Percentiles rank a stretch among this genome's conserved stretches.
Conservation (phyloP, 257 asterid species). For the Thymus quinquecostatus region DNA sequence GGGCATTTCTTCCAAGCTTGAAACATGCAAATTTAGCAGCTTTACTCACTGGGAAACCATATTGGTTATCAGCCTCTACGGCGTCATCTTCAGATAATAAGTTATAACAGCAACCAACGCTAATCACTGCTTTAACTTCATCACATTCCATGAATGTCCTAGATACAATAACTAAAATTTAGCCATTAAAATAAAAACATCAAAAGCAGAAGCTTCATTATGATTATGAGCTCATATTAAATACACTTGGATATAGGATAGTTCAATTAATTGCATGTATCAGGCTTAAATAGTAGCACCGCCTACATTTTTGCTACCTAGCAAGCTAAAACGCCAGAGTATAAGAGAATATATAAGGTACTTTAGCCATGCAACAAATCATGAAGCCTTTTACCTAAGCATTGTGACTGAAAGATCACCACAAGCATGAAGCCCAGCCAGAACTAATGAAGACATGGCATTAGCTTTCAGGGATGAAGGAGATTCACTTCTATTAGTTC, state of each 20-base stretch:
- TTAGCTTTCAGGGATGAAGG: conserved; percentile 32
- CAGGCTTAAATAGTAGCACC: conserved; percentile 19
- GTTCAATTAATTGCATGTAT: conserved; percentile 4
- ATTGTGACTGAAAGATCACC: conserved; percentile 96
- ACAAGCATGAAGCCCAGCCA: conserved; percentile 98
- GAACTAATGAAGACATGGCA: conserved; percentile 55
- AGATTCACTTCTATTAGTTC: conserved; percentile 30
- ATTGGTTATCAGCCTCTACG: conserved; percentile 39
- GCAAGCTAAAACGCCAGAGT: conserved; percentile 12
- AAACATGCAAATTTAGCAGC: conserved; percentile 64
- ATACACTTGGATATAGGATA: not conserved
- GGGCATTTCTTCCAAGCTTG: conserved; percentile 65
- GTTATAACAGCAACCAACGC: conserved; percentile 97
- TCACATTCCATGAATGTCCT: conserved; percentile 83
- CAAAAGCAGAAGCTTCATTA: conserved; percentile 17
- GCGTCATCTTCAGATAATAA: conserved; percentile 68
- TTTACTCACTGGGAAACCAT: conserved; percentile 83
- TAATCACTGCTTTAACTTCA: conserved; percentile 70
- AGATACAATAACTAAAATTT: conserved; percentile 30
- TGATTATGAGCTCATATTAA: conserved; percentile 8
- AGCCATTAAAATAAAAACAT: conserved; percentile 27
- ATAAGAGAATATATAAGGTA: conserved; percentile 1
- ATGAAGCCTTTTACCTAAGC: conserved; percentile 65
- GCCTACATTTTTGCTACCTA: not conserved
- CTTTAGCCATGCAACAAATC: not conserved